Evolutionary conservation across 2,329 filamentous ascomycete genomes (phyloP), one percentile per base, ranked within the genome.

Genomic region (Cladosporium sp.): DNA sequence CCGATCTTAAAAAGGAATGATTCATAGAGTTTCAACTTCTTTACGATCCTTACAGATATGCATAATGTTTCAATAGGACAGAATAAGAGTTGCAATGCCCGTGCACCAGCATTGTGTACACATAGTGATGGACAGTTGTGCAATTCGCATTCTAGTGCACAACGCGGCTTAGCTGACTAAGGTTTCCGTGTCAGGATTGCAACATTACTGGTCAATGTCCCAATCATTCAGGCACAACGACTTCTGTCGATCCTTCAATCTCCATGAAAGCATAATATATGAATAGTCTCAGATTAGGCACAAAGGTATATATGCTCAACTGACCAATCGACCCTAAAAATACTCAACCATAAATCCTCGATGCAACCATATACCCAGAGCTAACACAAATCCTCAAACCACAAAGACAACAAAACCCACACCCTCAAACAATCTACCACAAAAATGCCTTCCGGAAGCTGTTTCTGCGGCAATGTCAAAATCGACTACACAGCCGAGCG

Each of bases 391-490:
- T 10, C 2, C 40, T 5, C 35, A n/a, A n/a, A 44, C 8, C 6
- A n/a, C 40, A 21, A 21, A 44, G n/a, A 40, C 35, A 18, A 40
- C 35, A 18, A 49, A 49, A 21, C 7, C 7, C 44, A 49, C n/a
- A 23, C 18, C 10, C 11, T 12, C 44, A 49, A 3, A 3, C 44
- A 3, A 3, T n/a, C 18, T 12, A 29, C 23, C 50, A 29, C 37
- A 18, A 28, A 7, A 18, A 59, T 59, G 56, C 56, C 56, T 29
- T n/a, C 37, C 23, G 56, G 56, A 46, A 46, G 56, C 26, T 59
- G 56, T 14, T 59, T 59, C 33, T 59, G 56, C 56, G 56, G 56
- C 37, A 59, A 46, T 4, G 40, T 59, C 21, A 59, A 59, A 6
- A 46, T 59, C 56, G 16, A 46, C 26, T 59, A 59, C 56, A 59